These are phyloP conservation scores for Emmonsiellopsis sp. DNA, from an alignment of 2,329 filamentous ascomycete genomes.

Conservation along the genomic window DNA sequence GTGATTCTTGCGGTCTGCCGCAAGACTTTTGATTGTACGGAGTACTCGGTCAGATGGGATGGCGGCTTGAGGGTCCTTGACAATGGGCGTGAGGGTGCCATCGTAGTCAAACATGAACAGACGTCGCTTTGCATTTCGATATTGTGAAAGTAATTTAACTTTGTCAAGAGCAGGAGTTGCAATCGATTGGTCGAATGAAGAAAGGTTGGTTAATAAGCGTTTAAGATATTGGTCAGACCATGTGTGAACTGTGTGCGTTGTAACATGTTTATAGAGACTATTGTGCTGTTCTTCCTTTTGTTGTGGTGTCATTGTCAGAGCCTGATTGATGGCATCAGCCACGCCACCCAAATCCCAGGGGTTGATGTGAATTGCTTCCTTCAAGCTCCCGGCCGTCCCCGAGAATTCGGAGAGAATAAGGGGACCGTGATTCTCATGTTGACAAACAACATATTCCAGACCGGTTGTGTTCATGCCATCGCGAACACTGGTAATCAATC, in stretches of 20 bases:
- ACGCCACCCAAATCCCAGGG: constrained; percentile 86
- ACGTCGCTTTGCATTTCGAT: constrained; percentile 64
- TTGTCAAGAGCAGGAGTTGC: constrained; percentile 77
- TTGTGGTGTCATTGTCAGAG: constrained; percentile 63
- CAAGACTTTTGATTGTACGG: constrained; percentile 66
- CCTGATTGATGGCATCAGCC: constrained; percentile 70
- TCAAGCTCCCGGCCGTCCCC: constrained; percentile 77
- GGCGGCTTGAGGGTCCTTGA: constrained; percentile 79
- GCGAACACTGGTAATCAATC: constrained; percentile 86
- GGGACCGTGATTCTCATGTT: constrained; percentile 76
- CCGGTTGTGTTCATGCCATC: constrained; percentile 98
- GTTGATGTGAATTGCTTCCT: constrained; percentile 88
- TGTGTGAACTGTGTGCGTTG: constrained; percentile 71
- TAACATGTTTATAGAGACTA: constrained; percentile 73
- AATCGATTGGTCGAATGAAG: constrained; percentile 62
- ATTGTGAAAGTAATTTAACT: constrained; percentile 60
- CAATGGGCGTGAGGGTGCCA: constrained; percentile 90
- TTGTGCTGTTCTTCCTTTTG: constrained; percentile 60
- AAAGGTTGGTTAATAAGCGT: constrained; percentile 69
- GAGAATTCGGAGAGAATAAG: constrained; percentile 95
- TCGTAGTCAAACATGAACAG: constrained; percentile 99
- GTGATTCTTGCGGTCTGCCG: constrained; percentile 68
- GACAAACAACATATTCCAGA: constrained; percentile 87
- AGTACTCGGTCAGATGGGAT: constrained; percentile 79
- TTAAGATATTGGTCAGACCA: constrained; percentile 77